A percentile compares a stretch with the other conserved stretches of the same genome.
Evolutionary conservation across 208 protist genomes (phyloP).

Genomic region (Crithidia expoeki): DNA sequence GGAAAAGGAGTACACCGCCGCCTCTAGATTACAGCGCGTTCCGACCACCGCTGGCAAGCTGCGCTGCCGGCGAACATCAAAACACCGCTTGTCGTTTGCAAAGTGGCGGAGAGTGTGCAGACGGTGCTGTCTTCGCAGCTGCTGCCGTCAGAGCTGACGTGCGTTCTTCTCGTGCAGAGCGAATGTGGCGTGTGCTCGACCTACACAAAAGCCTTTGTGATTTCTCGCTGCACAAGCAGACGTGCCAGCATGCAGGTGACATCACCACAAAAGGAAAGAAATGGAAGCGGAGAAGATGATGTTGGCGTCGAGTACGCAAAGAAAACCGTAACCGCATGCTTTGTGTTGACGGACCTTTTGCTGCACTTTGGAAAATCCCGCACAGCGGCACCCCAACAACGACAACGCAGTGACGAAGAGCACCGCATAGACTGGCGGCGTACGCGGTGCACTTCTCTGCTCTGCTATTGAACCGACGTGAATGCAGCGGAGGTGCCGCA

Average conservation of each 20-base stretch:
- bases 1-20: constrained; percentile 10
- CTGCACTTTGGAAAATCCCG: background rate
- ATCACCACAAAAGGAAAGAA: too few species aligned
- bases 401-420: too few species aligned
- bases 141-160: constrained; percentile 14
- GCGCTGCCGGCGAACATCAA: constrained; percentile 9
- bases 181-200: constrained; percentile 50
- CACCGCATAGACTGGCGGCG: constrained; percentile 8
- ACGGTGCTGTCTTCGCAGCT: background rate
- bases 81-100: constrained; percentile 17
- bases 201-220: constrained; percentile 43
- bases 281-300: background rate
- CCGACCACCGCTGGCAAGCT: constrained; percentile 11
- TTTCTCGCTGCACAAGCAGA: constrained; percentile 35
- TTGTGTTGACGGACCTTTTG: constrained; percentile 2
- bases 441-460: background rate
- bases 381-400: background rate
- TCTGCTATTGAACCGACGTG: constrained; percentile 1
- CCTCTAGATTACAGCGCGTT: background rate
- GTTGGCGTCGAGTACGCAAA: background rate
- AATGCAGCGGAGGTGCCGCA: constrained; percentile 27
- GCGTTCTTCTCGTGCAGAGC: constrained; percentile 41
- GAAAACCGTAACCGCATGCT: too few species aligned
- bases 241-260: constrained; percentile 13
- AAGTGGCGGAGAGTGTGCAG: background rate